These are phyloP conservation scores for Globisporangium irregulare DNA, from an alignment of 352 stramenopile species.

Conservation along the genomic window DNA sequence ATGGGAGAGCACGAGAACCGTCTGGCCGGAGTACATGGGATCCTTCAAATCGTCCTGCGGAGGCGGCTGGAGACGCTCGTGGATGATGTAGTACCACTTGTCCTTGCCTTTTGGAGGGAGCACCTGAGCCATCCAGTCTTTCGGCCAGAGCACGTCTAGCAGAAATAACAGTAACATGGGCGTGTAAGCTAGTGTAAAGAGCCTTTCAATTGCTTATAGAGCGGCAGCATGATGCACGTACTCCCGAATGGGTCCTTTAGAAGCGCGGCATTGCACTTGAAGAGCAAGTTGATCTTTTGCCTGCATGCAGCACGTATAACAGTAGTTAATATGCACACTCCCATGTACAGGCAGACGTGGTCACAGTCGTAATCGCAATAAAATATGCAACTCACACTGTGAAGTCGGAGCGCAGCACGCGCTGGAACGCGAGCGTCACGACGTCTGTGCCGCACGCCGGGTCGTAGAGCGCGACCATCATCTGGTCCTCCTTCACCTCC, in stretches of 20 bases:
- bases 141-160: slow-evolving; percentile 51
- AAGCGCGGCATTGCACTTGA: slow-evolving; percentile 58
- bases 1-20: slow-evolving; percentile 50
- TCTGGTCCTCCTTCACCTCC: slow-evolving; percentile 67
- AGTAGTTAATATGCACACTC: background rate
- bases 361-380: background rate
- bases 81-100: slow-evolving; percentile 75
- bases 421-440: slow-evolving; percentile 40
- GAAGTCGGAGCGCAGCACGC: slow-evolving; percentile 55
- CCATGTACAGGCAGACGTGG: background rate
- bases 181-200: background rate
- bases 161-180: background rate
- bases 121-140: slow-evolving; percentile 65
- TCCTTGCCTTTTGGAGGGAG: slow-evolving; percentile 42
- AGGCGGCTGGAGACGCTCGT: slow-evolving; percentile 52
- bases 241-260: slow-evolving; percentile 67
- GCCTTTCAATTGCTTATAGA: background rate
- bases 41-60: slow-evolving; percentile 61
- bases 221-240: slow-evolving; percentile 21
- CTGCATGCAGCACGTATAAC: slow-evolving; percentile 1
- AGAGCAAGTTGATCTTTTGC: slow-evolving; percentile 57
- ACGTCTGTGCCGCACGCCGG: slow-evolving; percentile 28
- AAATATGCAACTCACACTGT: slow-evolving; percentile 32
- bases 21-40: slow-evolving; percentile 47
- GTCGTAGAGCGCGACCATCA: slow-evolving; percentile 57